A percentile compares a stretch with the other conserved stretches of the same genome.
Evolutionary conservation across 148 eudicot species (phyloP).

Genomic region (Nyssa sinensis): DNA sequence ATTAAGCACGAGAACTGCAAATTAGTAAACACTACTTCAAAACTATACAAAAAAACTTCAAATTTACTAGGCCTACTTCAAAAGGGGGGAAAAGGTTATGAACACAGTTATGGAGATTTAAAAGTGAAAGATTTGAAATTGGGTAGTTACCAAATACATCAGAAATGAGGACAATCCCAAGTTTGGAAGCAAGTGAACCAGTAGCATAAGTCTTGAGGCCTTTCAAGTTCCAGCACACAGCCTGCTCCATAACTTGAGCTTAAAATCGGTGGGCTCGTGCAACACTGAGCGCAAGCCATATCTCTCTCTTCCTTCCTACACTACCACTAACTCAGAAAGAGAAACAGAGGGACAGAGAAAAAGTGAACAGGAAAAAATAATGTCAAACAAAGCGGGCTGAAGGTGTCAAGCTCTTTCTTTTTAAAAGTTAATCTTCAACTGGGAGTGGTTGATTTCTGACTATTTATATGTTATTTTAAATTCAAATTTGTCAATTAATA

Average conservation of each 20-base stretch:
- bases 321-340: neutral
- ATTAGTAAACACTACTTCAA: neutral
- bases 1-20: neutral
- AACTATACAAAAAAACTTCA: too few relatives aligned
- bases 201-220: slow-evolving; percentile 10
- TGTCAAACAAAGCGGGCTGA: too few relatives aligned
- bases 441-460: too few relatives aligned
- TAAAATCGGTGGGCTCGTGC: slow-evolving; percentile 2
- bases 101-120: too few relatives aligned
- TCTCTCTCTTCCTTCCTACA: neutral
- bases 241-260: neutral
- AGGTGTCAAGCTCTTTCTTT: too few relatives aligned
- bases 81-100: too few relatives aligned
- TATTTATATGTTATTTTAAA: too few relatives aligned
- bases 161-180: slow-evolving; percentile 10
- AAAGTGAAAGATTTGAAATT: neutral
- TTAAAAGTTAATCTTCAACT: too few relatives aligned
- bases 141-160: slow-evolving; percentile 3
- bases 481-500: too few relatives aligned
- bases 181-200: slow-evolving; percentile 4
- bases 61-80: too few relatives aligned
- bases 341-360: neutral
- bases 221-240: neutral
- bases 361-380: neutral
- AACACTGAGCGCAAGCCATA: slow-evolving; percentile 5